Percentiles rank a stretch among this genome's conserved stretches.
phyloP scores from a whole-genome alignment of 2,329 filamentous ascomycete species.

The Ceratocystis ficicola region DNA sequence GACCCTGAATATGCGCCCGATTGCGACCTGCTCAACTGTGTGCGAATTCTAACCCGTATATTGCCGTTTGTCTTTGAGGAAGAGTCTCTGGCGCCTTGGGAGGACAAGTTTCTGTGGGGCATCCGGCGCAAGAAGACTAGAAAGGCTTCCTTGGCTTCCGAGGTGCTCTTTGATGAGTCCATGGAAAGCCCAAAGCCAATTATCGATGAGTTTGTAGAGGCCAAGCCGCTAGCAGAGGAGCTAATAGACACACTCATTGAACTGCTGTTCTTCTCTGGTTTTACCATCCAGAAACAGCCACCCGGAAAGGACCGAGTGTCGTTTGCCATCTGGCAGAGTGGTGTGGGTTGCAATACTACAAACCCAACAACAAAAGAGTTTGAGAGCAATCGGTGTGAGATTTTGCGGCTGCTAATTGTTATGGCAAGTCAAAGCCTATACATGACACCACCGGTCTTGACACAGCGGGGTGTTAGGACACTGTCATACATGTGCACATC shows the following conservation, averaged over 20 bases:
- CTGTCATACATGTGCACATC: constrained; percentile 83
- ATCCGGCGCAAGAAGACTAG: constrained; percentile 59
- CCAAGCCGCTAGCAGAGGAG: constrained; percentile 81
- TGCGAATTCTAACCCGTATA: constrained; percentile 77
- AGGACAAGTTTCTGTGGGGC: constrained; percentile 87
- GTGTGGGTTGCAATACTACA: constrained; percentile 85
- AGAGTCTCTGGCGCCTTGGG: constrained; percentile 71
- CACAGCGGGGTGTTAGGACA: constrained; percentile 68
- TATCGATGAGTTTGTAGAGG: constrained; percentile 59
- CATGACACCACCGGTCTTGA: constrained; percentile 64
- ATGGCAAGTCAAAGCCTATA: constrained; percentile 90
- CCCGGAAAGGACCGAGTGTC: constrained; percentile 67
- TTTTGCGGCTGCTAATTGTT: constrained; percentile 72
- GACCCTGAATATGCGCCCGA: constrained; percentile 75
- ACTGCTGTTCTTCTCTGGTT: constrained; percentile 79
- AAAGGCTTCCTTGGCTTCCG: constrained; percentile 51
- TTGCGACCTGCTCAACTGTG: constrained; percentile 84
- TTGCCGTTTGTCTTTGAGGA: constrained; percentile 88
- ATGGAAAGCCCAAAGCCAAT: constrained; percentile 37
- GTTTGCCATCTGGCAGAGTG: constrained; percentile 95
- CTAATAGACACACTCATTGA: constrained; percentile 82
- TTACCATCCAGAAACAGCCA: constrained; percentile 66
- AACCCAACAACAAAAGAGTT: constrained; percentile 81
- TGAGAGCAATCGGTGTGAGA: constrained; percentile 85
- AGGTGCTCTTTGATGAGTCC: constrained; percentile 75